Evolutionary conservation across 2,329 filamentous ascomycete genomes (phyloP), one percentile per base, ranked within the genome.

Genomic region (Aureobasidium sp.): DNA sequence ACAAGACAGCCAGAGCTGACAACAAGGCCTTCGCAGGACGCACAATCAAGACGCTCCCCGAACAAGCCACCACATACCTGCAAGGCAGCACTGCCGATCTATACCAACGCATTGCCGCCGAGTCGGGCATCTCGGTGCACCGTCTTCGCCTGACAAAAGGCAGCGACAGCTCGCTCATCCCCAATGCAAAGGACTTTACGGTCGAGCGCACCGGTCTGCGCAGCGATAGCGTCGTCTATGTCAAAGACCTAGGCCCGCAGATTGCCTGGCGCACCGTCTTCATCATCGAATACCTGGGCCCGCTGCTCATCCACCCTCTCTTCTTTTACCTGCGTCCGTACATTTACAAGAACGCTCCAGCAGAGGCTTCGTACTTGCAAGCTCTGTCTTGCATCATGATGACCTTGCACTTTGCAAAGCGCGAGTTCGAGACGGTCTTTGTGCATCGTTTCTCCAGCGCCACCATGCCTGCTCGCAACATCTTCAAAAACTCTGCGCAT

Each of bases 161-260:
- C 56, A 80, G 76, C 58, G 81, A 84, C 71, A 79, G 80, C 44
- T 75, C 71, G 35, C 65, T 77, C 37, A 69, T 85, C 12, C 72
- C 77, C 50, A 84, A 83, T 61, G 71, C 70, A 51, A 70, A 73
- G 53, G 72, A 75, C 50, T 69, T 73, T 12, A 79, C 74, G 2
- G 67, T 85, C 32, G 69, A 77, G 57, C 72, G 74, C 39, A 78
- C 76, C 3, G 80, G 80, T 12, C 68, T 86, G 40, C 71, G 74
- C 52, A 76, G 83, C 59, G 76, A 78, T 61, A 80, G 79, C 58
- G 74, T 76, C 17, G 71, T 98, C 44, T 82, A 93, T 61, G 87
- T 97, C 59, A 97, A 98, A 74, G 91, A 98, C 68, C 78, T 98
- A 25, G 93, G 90, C 91, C 81, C 84, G 44, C 93, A 98, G 70